Conservation (phyloP, 2,329 filamentous ascomycete genomes). For the Colletotrichum lentis region DNA sequence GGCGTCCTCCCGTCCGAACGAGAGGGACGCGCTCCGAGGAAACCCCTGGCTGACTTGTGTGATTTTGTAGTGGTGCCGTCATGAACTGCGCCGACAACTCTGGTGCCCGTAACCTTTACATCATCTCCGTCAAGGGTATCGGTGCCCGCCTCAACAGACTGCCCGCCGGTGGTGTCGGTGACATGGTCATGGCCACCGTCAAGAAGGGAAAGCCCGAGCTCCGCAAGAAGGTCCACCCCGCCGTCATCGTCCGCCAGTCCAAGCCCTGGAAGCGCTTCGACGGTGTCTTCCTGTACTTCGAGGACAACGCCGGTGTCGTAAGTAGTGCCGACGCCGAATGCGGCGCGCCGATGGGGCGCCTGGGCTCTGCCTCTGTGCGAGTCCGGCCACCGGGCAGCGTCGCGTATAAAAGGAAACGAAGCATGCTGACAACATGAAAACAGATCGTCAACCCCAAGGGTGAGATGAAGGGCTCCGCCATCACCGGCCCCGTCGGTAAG, state of each 20-base stretch:
- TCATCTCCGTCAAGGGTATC: constrained; percentile 99
- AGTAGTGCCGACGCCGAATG: constrained; percentile 53
- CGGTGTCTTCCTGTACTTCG: constrained; percentile 99
- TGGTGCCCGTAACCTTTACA: constrained; percentile 98
- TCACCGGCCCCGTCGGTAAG: constrained; percentile 99
- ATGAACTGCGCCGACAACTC: constrained; percentile 99
- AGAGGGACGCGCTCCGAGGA: constrained; percentile 10
- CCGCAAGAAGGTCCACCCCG: constrained; percentile 99
- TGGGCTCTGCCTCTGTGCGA: background rate
- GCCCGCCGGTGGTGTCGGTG: constrained; percentile 95
- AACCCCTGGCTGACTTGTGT: constrained; percentile 21
- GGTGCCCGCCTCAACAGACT: constrained; percentile 97
- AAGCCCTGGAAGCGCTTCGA: constrained; percentile 99
- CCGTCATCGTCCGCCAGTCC: constrained; percentile 97
- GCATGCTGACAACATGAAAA: constrained; percentile 47
- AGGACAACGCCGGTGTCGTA: constrained; percentile 99
- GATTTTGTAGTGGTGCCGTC: constrained; percentile 82
- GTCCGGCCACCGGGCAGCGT: background rate
- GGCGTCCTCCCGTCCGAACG: constrained; percentile 8
- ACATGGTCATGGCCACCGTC: constrained; percentile 99
- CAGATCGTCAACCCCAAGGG: constrained; percentile 99
- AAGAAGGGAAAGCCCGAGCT: constrained; percentile 99
- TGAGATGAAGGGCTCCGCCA: constrained; percentile 99
- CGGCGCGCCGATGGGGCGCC: background rate
- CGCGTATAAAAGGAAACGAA: constrained; percentile 1